These are phyloP conservation scores for Ricinus communis DNA, from an alignment of 345 rosid species.

Conservation along the genomic window DNA sequence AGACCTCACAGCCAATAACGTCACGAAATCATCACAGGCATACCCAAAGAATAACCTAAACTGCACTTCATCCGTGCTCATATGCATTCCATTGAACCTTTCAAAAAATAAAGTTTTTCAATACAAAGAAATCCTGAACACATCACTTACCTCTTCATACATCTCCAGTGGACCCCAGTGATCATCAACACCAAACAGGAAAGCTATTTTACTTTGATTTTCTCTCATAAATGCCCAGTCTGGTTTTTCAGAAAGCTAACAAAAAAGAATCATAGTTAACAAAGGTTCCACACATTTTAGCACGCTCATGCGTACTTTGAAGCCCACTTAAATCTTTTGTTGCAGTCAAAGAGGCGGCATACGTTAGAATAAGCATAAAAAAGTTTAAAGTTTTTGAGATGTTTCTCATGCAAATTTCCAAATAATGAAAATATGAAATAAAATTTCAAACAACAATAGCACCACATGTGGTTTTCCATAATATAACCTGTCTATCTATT, in stretches of 20 bases:
- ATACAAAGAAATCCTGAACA: background rate
- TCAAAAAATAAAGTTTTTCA: background rate
- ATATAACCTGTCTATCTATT: too few species aligned
- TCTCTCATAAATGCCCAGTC: conserved; percentile 79
- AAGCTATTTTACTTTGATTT: conserved; percentile 53
- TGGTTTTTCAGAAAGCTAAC: conserved; percentile 66
- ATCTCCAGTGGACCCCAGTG: conserved; percentile 90
- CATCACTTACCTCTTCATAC: conserved; percentile 64
- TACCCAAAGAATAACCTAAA: background rate
- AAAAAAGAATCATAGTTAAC: conserved; percentile 23
- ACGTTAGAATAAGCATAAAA: conserved; percentile 10
- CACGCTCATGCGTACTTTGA: background rate
- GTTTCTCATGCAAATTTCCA: too few species aligned
- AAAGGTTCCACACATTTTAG: background rate
- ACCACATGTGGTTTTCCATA: too few species aligned
- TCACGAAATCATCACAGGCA: too few species aligned
- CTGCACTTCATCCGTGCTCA: too few species aligned
- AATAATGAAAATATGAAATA: too few species aligned
- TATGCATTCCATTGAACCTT: background rate
- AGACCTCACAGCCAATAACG: too few species aligned
- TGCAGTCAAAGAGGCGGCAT: conserved; percentile 2
- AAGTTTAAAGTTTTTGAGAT: background rate
- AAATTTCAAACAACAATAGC: too few species aligned
- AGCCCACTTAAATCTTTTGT: conserved; percentile 5
- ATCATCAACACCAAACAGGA: conserved; percentile 75